These are phyloP conservation scores for Myxozyma mucilagina DNA, from an alignment of 805 yeast genomes.

Conservation along the genomic window DNA sequence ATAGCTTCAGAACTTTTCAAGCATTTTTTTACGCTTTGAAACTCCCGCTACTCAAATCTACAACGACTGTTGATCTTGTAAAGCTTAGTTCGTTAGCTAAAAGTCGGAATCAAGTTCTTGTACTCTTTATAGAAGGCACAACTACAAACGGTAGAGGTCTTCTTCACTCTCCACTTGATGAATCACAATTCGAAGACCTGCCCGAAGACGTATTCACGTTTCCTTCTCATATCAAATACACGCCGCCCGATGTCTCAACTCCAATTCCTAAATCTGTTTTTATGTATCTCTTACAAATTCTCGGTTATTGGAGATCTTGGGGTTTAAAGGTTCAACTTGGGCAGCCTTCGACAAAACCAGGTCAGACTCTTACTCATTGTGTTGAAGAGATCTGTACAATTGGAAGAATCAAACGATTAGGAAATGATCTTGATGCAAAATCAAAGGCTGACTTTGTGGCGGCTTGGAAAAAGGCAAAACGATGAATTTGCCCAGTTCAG, in stretches of 20 bases:
- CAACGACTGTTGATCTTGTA: constrained; percentile 17
- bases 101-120: constrained; percentile 46
- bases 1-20: constrained; percentile 6
- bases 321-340: constrained; percentile 37
- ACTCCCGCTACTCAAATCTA: constrained; percentile 31
- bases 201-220: constrained; percentile 29
- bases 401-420: constrained; percentile 54
- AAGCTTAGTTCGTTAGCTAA: constrained; percentile 34
- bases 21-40: constrained; percentile 20
- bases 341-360: constrained; percentile 32
- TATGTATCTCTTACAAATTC: constrained; percentile 36
- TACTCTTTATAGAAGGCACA: constrained; percentile 52
- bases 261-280: constrained; percentile 40
- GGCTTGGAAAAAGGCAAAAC: constrained; percentile 38
- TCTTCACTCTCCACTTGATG: constrained; percentile 49
- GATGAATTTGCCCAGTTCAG: background rate
- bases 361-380: constrained; percentile 20
- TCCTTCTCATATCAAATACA: constrained; percentile 40
- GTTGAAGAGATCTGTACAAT: constrained; percentile 36
- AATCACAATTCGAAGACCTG: constrained; percentile 4
- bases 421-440: constrained; percentile 46
- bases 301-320: constrained; percentile 33
- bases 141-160: constrained; percentile 80
- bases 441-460: constrained; percentile 50
- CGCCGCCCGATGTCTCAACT: constrained; percentile 39